Base-by-base conservation (phyloP, 192 early-diverging fungal genomes). In the Coemansia sp. region DNA sequence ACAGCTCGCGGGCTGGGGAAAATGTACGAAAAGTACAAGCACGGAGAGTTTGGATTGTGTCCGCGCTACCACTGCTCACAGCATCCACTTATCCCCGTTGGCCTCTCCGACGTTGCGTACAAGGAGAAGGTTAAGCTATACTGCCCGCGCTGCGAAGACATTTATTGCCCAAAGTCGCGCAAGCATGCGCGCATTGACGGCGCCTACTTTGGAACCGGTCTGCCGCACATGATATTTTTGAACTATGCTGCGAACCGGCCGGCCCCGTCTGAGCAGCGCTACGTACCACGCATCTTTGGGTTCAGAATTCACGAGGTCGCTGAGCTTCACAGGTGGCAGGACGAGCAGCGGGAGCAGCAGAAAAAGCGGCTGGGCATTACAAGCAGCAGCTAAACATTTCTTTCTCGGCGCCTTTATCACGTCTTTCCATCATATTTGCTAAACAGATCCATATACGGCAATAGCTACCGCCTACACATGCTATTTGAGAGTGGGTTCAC, bases 141-240 rank as follows among this genome's bases (percentile, higher is more conserved):
- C 70, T 99, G 97, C 72, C 85, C 89, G 46, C 82, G 87, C 7
- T 99, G 97, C 80, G 91, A 97, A 68, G 97, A 99, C 61, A 85
- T 97, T 39, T 99, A 99, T 68, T 87, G 85, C 46, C 95, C 97
- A 42, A 88, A 91, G 57, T 89, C 89, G 46, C 81, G 86, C 42
- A 82, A 88, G 38, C 93, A 99, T 67, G 81, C 81, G 4, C 70
- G 80, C 14, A 87, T 97, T 30, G 97, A 97, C 58, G 94, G 97
- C 18, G 94, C 97, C 4, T 95, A 95, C 58, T 99, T 94, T 75
- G 93, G 94, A 8, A 95, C 92, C 22, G 90, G 89, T 19, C 89
- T 99, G 70, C 95, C 95, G 33, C 94, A 97, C 60, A 90, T 97
- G 83, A 70, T 99, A 31, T 83, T 99, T 60, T 92, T 95, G 78